Evolutionary conservation across 1,284 basidiomycete species (phyloP).

Genomic region (Ustilago vetiveriae): DNA sequence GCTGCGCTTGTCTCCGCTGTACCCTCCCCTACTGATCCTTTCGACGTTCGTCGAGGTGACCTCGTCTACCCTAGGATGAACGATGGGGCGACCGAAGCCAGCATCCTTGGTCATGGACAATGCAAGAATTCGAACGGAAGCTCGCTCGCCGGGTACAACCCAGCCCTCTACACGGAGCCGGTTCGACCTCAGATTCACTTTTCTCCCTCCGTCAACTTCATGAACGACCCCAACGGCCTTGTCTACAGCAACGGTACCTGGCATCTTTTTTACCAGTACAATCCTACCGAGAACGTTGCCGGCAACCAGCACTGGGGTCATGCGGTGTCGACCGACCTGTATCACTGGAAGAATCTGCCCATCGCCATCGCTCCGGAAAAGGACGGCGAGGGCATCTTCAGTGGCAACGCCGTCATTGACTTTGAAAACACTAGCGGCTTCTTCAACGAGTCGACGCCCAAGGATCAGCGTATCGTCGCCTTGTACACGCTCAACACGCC

Average conservation of each 20-base stretch:
- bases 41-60: conserved; percentile 12
- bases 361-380: conserved; percentile 62
- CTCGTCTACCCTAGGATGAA: conserved; percentile 24
- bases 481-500: conserved; percentile 69
- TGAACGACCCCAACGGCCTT: conserved; percentile 70
- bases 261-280: conserved; percentile 70
- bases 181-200: conserved; percentile 57
- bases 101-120: conserved; percentile 6
- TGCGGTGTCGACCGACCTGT: conserved; percentile 69
- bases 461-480: conserved; percentile 67
- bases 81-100: conserved; percentile 5
- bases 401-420: conserved; percentile 69
- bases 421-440: conserved; percentile 69
- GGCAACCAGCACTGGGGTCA: conserved; percentile 70
- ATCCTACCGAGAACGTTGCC: conserved; percentile 67
- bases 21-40: conserved; percentile 27
- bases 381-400: conserved; percentile 65
- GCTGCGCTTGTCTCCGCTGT: conserved; percentile 21
- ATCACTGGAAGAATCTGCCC: conserved; percentile 69
- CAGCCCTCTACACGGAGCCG: conserved; percentile 42
- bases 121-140: conserved; percentile 41
- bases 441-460: conserved; percentile 66
- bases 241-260: conserved; percentile 68
- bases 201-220: conserved; percentile 65
- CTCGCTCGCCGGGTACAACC: conserved; percentile 21